Base-by-base conservation (phyloP, 108 stramenopile species). In the Fragilaria radians region DNA sequence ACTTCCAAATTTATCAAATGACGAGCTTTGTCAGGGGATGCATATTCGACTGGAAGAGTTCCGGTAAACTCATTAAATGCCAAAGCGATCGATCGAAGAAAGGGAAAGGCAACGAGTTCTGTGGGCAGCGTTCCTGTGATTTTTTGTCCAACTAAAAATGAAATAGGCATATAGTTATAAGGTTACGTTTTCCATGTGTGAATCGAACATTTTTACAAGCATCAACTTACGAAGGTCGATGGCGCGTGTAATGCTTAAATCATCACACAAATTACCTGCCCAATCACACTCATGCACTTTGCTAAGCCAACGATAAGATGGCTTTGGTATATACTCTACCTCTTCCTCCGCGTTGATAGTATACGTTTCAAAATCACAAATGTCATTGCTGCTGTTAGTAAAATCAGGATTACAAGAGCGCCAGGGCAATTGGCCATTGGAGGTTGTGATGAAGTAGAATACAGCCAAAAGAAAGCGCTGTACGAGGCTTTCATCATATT, bases 1-100 rank as follows among this genome's bases (percentile, higher is more conserved):
- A 83, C 33, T 45, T 83, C 78, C 1, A 83, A 28, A 42, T 62
- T 65, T 21, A 62, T 28, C 51, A 78, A 64, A n/a, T 74, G 31
- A 51, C 54, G 51, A n/a, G 67, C 36, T n/a, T n/a, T n/a, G n/a
- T n/a, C n/a, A n/a, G n/a, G n/a, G 7, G 28, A 29, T 17, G 61
- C 63, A 47, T 62, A 61, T 29, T 64, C 71, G 14, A 48, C 0
- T 0, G 76, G 76, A 1, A 77, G 1, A 17, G 67, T 63, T 28
- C 76, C 76, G 14, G 57, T 56, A 17, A 77, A 27, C 21, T 64
- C 26, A 45, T 62, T 65, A 52, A 54, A 68, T 17, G 48, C 47
- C 17, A 77, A 1, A 17, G 59, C 17, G 24, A 77, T 28, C 7
- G 32, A 18, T 49, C 62, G 63, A 24, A 77, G 46, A 36, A 46